A percentile compares a stretch with the other conserved stretches of the same genome.
Conservation (phyloP, 371 early-diverging fungal genomes). For the Encephalitozoon hellem region DNA sequence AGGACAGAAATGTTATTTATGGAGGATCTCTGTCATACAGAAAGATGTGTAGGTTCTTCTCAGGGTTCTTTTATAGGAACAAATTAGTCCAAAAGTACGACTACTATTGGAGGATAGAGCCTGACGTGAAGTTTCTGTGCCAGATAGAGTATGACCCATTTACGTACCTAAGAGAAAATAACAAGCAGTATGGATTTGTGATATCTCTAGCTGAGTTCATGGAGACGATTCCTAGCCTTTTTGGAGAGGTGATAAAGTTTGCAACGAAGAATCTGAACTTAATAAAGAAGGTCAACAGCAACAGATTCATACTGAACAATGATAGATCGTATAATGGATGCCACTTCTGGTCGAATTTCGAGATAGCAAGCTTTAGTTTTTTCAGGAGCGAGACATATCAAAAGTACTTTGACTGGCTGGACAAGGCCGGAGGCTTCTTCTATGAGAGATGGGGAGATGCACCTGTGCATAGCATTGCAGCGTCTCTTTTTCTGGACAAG, state of each 20-base stretch:
- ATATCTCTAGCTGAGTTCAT: slow-evolving; percentile 69
- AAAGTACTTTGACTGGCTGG: slow-evolving; percentile 71
- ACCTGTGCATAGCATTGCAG: slow-evolving; percentile 76
- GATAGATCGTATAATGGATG: slow-evolving; percentile 63
- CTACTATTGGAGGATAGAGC: slow-evolving; percentile 92
- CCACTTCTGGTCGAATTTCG: slow-evolving; percentile 92
- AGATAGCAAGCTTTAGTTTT: slow-evolving; percentile 75
- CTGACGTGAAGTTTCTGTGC: slow-evolving; percentile 72
- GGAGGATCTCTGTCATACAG: slow-evolving; percentile 73
- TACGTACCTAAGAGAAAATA: slow-evolving; percentile 65
- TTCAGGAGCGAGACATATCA: slow-evolving; percentile 67
- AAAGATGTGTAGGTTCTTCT: slow-evolving; percentile 82
- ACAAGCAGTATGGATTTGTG: slow-evolving; percentile 70
- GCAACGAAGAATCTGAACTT: slow-evolving; percentile 31
- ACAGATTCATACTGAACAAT: slow-evolving; percentile 49
- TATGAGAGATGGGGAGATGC: slow-evolving; percentile 91
- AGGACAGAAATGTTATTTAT: slow-evolving; percentile 67
- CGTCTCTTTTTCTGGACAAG: slow-evolving; percentile 65
- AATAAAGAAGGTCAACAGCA: slow-evolving; percentile 38
- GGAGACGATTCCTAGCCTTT: slow-evolving; percentile 71
- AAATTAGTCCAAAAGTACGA: slow-evolving; percentile 68
- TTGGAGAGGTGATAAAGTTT: slow-evolving; percentile 65
- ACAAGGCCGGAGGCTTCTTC: slow-evolving; percentile 75
- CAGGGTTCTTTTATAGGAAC: slow-evolving; percentile 77
- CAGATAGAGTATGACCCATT: slow-evolving; percentile 77